Base-by-base conservation (phyloP, 768 basidiomycete species). In the Trametes villosa region DNA sequence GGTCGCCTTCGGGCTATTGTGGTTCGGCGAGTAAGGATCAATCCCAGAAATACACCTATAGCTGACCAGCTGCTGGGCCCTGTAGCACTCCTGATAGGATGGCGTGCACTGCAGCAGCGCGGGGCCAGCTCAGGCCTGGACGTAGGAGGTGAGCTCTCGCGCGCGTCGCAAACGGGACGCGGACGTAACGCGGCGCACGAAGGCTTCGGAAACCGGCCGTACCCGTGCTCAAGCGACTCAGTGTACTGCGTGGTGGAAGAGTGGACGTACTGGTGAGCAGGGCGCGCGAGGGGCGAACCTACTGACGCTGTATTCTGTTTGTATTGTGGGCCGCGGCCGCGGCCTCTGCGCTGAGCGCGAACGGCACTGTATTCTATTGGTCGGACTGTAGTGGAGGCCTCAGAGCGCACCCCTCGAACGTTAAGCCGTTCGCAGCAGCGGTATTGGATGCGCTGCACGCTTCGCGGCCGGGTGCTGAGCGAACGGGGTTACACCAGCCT, bases 211-310 rank as follows among this genome's bases (percentile, higher is more conserved):
- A 68, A 13, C 67, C 75, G 71, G 65, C 83, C 84, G 33, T 79
- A 80, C 63, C 82, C 84, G 2, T 91, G 90, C 72, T 75, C 76
- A 55, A 76, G 76, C 44, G 83, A 86, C 62, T 86, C 85, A 60
- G 75, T 78, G 34, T 86, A 88, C 65, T 92, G 90, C 68, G 78
- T 90, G 29, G 81, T 86, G 12, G 90, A 92, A 65, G 88, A 90
- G 71, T 89, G 83, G 79, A 81, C 76, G 17, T 85, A 79, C 69
- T 84, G 68, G 62, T 78, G 64, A 67, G 26, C 47, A 31, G 20
- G 24, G 45, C 26, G 34, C n/a, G 13, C 46, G 46, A 48, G 9
- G 11, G 9, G 27, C 8, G 44, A 24, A 20, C 24, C 13, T 22
- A 20, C 13, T 12, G 26, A 22, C 15, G 47, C 7, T 22, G 55